Base-by-base conservation (phyloP, 306 rosid species). In the Trichosanthes cucumerina region DNA sequence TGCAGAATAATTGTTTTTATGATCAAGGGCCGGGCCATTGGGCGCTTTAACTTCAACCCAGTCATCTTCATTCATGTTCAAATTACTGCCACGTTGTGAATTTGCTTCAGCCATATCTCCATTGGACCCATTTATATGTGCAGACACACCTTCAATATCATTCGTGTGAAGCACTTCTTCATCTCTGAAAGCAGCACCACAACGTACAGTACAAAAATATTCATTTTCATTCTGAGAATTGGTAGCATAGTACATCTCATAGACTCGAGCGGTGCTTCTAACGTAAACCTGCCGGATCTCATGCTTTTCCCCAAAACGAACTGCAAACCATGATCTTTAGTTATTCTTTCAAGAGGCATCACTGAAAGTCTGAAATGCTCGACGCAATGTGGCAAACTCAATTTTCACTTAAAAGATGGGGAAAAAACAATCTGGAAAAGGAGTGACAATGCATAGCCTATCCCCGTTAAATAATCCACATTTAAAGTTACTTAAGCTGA, bases 221-320 rank as follows among this genome's bases (percentile, higher is more conserved):
- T 92, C 93, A 60, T 80, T 79, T 73, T 50, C 83, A 47, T 82
- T 80, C 72, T 80, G 86, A 3, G 62, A 31, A 68, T 85, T 77
- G 24, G 93, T 50, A 43, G 85, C 86, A 81, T 11, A 81, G 83
- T 95, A 90, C 73, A 95, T 77, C 92, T 92, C 98, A 71, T 80
- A 95, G 12, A 90, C 91, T 58, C 97, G 88, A 53, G 99, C 97
- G 11, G 97, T 87, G 75, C 97, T 92, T 36, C 92, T 90, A 83
- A 92, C 93, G 76, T 92, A 92, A 77, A 91, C 80, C 88, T 95
- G 97, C 75, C 81, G 82, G 80, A 95, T 62, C 82, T 92, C 93
- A 36, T 88, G 90, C 56, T 88, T 92, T 79, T 83, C 85, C 1
- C 81, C 39, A 68, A 95, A 92, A 79, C 52, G 75, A 86, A 92